These are phyloP conservation scores for Fusarium buharicum DNA, from an alignment of 2,329 filamentous ascomycete species.

Conservation along the genomic window DNA sequence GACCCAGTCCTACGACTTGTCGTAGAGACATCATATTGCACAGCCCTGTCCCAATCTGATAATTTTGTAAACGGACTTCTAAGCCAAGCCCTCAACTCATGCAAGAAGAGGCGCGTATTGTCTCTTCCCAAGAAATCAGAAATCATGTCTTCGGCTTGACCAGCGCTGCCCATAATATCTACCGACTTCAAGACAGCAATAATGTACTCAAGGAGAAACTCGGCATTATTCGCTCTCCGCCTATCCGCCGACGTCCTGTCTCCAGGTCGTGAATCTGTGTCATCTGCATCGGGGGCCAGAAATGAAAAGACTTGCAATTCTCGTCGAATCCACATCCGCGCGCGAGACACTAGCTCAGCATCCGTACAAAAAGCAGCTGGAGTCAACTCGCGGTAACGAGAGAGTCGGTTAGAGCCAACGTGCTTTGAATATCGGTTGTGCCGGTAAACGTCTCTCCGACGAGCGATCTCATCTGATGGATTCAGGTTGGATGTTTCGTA, in stretches of 20 bases:
- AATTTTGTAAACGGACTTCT: constrained; percentile 79
- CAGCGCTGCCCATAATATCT: constrained; percentile 81
- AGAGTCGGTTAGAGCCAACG: constrained; percentile 82
- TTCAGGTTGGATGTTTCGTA: constrained; percentile 10
- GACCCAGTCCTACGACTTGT: background rate
- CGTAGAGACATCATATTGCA: constrained; percentile 70
- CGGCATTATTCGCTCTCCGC: constrained; percentile 72
- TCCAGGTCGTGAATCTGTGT: constrained; percentile 5
- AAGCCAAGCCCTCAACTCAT: constrained; percentile 86
- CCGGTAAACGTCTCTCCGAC: constrained; percentile 78
- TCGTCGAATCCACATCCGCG: constrained; percentile 82
- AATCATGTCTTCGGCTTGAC: constrained; percentile 82
- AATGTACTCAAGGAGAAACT: constrained; percentile 88
- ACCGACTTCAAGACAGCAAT: constrained; percentile 84
- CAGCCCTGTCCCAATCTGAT: constrained; percentile 81
- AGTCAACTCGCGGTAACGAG: constrained; percentile 78
- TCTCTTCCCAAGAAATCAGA: constrained; percentile 80
- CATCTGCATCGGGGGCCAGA: constrained; percentile 56
- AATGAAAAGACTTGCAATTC: constrained; percentile 88
- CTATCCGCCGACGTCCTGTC: constrained; percentile 32
- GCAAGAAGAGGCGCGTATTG: constrained; percentile 79
- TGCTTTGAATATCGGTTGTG: constrained; percentile 79
- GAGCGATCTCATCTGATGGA: constrained; percentile 44
- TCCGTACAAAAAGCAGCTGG: constrained; percentile 73
- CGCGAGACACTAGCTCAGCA: constrained; percentile 75